Evolutionary conservation across 495 filamentous ascomycete genomes (phyloP).

Genomic region (Neurospora sp.): DNA sequence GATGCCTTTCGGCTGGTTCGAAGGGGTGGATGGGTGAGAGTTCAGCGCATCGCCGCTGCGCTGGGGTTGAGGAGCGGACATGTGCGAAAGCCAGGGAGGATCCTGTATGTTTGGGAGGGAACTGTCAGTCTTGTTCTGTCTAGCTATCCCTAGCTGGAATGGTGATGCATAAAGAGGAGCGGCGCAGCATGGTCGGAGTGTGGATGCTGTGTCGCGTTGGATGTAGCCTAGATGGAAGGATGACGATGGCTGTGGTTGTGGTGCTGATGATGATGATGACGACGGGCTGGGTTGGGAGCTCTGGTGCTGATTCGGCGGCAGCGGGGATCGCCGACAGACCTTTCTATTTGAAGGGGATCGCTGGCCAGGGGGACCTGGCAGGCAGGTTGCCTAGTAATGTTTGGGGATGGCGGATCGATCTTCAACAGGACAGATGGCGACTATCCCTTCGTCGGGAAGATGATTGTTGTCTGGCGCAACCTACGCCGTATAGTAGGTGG

Average conservation of each 20-base stretch:
- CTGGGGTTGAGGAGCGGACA: conserved; percentile 33
- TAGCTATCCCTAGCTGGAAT: conserved; percentile 2
- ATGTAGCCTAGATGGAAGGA: not conserved
- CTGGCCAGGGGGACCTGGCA: not conserved
- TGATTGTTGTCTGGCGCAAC: not conserved
- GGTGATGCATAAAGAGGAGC: not conserved
- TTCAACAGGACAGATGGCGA: not conserved
- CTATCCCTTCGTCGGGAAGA: not conserved
- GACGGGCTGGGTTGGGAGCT: not conserved
- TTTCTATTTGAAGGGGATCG: not conserved
- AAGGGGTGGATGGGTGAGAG: conserved; percentile 15
- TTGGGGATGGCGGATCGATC: not conserved
- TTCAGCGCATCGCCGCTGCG: conserved; percentile 25
- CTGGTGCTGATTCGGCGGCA: not conserved
- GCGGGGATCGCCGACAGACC: not conserved
- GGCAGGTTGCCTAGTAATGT: not conserved
- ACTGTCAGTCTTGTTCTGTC: conserved; percentile 11
- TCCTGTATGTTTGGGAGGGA: conserved; percentile 23
- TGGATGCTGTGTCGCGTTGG: not conserved
- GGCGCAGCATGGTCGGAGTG: conserved; percentile 1
- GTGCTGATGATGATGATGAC: conserved; percentile 2
- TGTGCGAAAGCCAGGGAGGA: conserved; percentile 39
- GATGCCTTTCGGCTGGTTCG: conserved; percentile 10
- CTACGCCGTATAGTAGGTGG: not conserved
- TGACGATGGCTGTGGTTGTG: not conserved